Conservation (phyloP, 2,329 filamentous ascomycete genomes). For the Colletotrichum tanaceti region DNA sequence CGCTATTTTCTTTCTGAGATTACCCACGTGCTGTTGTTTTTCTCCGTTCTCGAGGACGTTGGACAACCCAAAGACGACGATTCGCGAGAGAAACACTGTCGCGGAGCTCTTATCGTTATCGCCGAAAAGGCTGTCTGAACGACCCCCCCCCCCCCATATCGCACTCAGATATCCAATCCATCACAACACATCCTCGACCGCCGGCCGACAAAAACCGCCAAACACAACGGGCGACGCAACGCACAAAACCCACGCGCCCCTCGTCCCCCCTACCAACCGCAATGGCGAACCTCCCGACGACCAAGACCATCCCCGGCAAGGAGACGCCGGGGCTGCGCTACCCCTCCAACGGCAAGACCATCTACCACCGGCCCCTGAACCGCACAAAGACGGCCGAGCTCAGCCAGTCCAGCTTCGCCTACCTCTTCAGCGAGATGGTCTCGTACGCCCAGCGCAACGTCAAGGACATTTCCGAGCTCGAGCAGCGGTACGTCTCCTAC, state of each 20-base stretch:
- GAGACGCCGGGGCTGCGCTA: slow-evolving; percentile 78
- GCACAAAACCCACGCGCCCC: too few relatives aligned
- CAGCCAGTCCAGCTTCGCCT: slow-evolving; percentile 93
- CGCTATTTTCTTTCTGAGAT: not conserved
- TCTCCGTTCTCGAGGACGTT: not conserved
- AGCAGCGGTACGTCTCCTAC: slow-evolving; percentile 75
- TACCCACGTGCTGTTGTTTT: not conserved
- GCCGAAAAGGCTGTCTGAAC: slow-evolving; percentile 33
- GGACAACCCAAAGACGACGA: not conserved
- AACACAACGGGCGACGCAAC: not conserved
- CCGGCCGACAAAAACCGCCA: not conserved
- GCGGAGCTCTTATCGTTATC: slow-evolving; percentile 38
- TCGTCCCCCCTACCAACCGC: slow-evolving; percentile 20
- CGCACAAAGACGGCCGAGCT: slow-evolving; percentile 88
- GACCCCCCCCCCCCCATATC: not conserved
- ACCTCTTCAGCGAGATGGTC: slow-evolving; percentile 96
- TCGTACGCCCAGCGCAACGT: slow-evolving; percentile 91
- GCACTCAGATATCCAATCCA: not conserved
- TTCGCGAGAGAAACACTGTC: not conserved
- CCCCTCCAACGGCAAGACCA: slow-evolving; percentile 94
- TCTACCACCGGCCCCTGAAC: slow-evolving; percentile 96
- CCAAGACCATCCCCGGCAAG: slow-evolving; percentile 57
- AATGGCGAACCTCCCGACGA: slow-evolving; percentile 65
- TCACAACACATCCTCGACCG: not conserved
- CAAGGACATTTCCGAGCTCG: slow-evolving; percentile 91